Evolutionary conservation across 345 rosid species (phyloP).

Genomic region (Geranium rotundifolium): DNA sequence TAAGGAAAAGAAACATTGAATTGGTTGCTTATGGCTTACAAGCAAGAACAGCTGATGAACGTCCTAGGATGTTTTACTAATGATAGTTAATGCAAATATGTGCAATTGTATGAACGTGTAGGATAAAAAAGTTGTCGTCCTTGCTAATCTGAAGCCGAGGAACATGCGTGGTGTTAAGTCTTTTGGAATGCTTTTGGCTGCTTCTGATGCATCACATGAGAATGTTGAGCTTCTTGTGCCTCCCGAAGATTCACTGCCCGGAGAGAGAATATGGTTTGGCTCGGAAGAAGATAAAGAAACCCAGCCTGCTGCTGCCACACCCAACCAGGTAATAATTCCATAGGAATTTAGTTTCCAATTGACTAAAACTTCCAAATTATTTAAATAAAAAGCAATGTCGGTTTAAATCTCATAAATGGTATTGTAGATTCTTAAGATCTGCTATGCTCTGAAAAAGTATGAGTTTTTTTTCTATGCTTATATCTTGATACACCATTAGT

Average conservation of each 20-base stretch:
- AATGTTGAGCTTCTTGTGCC: constrained; percentile 77
- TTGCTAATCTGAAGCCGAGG: constrained; percentile 82
- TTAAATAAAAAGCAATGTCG: not conserved
- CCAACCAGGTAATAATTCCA: constrained; percentile 52
- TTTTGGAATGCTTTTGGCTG: constrained; percentile 79
- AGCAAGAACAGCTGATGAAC: not conserved
- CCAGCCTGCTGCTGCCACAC: constrained; percentile 51
- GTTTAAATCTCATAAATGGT: not conserved
- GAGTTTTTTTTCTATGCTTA: too few species aligned
- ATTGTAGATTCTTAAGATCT: too few species aligned
- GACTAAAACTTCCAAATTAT: not conserved
- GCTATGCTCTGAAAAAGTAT: too few species aligned
- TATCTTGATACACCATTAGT: too few species aligned
- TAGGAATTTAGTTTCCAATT: not conserved
- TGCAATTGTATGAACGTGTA: constrained; percentile 7
- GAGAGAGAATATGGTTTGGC: constrained; percentile 89
- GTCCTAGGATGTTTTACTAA: not conserved
- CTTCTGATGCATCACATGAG: constrained; percentile 70
- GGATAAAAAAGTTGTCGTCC: constrained; percentile 66
- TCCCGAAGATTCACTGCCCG: constrained; percentile 58
- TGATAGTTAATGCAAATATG: not conserved
- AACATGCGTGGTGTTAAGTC: constrained; percentile 96
- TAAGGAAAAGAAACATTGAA: not conserved
- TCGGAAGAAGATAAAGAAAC: constrained; percentile 32
- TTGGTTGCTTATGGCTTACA: not conserved